These are phyloP conservation scores for Aschersonia sp. DNA, from an alignment of 2,329 filamentous ascomycete genomes.

Conservation along the genomic window DNA sequence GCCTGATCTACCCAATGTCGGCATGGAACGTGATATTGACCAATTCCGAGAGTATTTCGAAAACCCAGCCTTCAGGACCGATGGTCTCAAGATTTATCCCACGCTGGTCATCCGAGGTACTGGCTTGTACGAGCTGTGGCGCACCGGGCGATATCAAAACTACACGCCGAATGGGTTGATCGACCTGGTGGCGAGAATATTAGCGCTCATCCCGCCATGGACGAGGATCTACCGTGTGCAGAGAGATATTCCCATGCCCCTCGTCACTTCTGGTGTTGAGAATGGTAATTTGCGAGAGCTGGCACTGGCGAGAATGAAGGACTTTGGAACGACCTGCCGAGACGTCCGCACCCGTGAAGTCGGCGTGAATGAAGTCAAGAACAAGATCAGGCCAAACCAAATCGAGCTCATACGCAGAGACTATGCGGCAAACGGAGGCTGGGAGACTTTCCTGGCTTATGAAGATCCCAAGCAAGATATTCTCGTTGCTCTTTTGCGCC, in stretches of 20 bases:
- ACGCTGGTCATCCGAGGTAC: conserved; percentile 95
- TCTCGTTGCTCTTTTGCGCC: conserved; percentile 72
- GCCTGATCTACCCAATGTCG: conserved; percentile 94
- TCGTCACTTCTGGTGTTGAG: conserved; percentile 96
- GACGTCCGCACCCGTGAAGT: conserved; percentile 95
- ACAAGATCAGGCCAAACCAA: conserved; percentile 93
- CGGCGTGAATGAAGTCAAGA: conserved; percentile 96
- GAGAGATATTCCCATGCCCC: conserved; percentile 97
- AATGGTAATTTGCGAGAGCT: conserved; percentile 93
- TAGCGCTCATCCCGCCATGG: conserved; percentile 91
- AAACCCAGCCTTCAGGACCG: conserved; percentile 87
- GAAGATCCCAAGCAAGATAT: conserved; percentile 99
- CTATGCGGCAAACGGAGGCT: conserved; percentile 89
- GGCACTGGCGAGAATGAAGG: conserved; percentile 94
- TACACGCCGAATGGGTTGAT: conserved; percentile 96
- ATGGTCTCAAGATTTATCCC: conserved; percentile 95
- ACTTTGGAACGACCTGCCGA: conserved; percentile 92
- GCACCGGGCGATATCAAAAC: conserved; percentile 93
- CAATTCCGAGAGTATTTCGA: conserved; percentile 98
- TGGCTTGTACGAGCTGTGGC: conserved; percentile 92
- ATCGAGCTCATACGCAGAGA: conserved; percentile 89
- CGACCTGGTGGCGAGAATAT: conserved; percentile 88
- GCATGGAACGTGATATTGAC: conserved; percentile 93
- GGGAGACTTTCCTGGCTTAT: conserved; percentile 97
- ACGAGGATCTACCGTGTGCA: conserved; percentile 97